Percentiles rank a stretch among this genome's conserved stretches.
phyloP scores from a whole-genome alignment of 306 rosid species.

The Quercus suber region DNA sequence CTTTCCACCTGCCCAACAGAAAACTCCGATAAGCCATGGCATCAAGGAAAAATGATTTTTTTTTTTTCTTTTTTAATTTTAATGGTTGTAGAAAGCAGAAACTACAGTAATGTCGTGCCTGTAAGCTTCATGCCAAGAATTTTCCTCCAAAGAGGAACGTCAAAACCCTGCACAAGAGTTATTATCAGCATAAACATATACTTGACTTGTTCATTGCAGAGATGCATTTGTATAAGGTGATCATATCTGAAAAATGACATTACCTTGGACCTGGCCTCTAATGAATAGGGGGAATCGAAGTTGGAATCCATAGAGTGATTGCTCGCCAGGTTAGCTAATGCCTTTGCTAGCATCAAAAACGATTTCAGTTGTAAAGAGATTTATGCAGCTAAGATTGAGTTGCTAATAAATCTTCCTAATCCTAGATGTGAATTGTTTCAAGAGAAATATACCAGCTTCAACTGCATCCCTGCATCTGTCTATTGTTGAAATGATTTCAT shows the following conservation, averaged over 20 bases:
- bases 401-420: constrained; percentile 5
- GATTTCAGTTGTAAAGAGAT: constrained; percentile 24
- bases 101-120: constrained; percentile 36
- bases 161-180: constrained; percentile 58
- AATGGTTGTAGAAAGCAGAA: background rate
- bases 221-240: background rate
- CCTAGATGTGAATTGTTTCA: background rate
- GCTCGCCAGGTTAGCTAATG: constrained; percentile 83
- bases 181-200: constrained; percentile 2
- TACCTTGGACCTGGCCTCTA: constrained; percentile 88
- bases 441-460: constrained; percentile 67
- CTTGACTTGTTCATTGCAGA: background rate
- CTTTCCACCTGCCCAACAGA: constrained; percentile 69
- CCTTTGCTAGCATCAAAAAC: constrained; percentile 76
- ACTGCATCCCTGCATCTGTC: constrained; percentile 48
- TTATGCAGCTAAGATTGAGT: background rate
- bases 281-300: constrained; percentile 83
- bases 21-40: constrained; percentile 8
- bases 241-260: background rate
- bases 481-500: constrained; percentile 54
- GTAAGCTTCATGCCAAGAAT: constrained; percentile 86
- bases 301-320: constrained; percentile 67
- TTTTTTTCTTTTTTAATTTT: too few species aligned
- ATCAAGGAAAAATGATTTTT: background rate
- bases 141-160: constrained; percentile 89